These are phyloP conservation scores for Fagopyrum esculentum DNA, from an alignment of 148 eudicot species.

Conservation along the genomic window DNA sequence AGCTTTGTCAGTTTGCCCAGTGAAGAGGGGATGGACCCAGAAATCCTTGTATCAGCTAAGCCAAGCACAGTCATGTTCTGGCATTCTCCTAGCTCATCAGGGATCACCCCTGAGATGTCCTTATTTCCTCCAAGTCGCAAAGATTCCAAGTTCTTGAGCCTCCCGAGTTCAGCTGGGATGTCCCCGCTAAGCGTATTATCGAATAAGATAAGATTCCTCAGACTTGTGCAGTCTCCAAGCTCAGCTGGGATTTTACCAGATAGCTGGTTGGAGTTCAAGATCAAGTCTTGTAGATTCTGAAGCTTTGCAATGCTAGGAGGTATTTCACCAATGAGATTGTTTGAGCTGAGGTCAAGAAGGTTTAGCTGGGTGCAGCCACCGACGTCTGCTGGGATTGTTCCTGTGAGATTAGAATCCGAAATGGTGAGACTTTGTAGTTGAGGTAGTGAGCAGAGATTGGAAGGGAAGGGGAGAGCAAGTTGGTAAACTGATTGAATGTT, in stretches of 20 bases:
- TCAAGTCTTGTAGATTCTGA: conserved; percentile 38
- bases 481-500: conserved; percentile 32
- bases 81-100: conserved; percentile 55
- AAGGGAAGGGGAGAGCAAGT: conserved; percentile 43
- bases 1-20: conserved; percentile 58
- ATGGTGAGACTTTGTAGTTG: conserved; percentile 39
- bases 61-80: conserved; percentile 60
- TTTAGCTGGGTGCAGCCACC: conserved; percentile 42
- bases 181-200: conserved; percentile 61
- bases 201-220: conserved; percentile 41
- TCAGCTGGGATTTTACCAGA: conserved; percentile 65
- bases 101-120: conserved; percentile 57
- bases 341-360: conserved; percentile 45
- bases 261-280: conserved; percentile 64
- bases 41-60: conserved; percentile 65
- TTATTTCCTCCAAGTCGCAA: conserved; percentile 72
- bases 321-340: conserved; percentile 50
- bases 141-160: conserved; percentile 31
- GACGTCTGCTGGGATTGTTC: conserved; percentile 49
- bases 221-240: conserved; percentile 41
- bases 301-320: conserved; percentile 60
- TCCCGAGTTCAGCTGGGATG: conserved; percentile 55
- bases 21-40: conserved; percentile 55
- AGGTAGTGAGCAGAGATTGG: conserved; percentile 37
- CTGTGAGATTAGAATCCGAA: conserved; percentile 64